Evolutionary conservation across 306 rosid genomes (phyloP).

Genomic region (Senna siamea): DNA sequence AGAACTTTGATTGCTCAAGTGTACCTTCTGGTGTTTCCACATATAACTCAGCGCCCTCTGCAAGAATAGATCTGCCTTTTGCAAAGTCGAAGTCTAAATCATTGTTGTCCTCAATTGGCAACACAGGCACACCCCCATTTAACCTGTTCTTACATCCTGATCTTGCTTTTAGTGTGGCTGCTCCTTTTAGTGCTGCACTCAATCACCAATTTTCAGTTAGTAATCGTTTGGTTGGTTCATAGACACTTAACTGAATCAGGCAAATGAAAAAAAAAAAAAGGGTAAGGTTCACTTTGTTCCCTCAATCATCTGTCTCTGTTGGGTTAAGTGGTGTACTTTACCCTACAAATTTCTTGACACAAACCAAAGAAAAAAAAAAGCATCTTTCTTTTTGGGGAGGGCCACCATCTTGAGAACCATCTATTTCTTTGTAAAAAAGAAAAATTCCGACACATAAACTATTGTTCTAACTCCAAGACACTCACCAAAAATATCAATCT

Average conservation of each 20-base stretch:
- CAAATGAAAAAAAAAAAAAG: neutral
- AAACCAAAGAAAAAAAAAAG: neutral
- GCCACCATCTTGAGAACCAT: too few relatives aligned
- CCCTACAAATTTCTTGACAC: constrained; percentile 5
- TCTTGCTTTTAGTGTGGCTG: constrained; percentile 82
- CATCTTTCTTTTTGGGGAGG: constrained; percentile 6
- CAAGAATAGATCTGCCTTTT: constrained; percentile 63
- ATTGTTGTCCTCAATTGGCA: constrained; percentile 70
- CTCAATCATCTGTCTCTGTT: constrained; percentile 33
- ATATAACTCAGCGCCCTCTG: constrained; percentile 63
- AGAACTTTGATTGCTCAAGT: too few relatives aligned
- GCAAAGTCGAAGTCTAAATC: constrained; percentile 72
- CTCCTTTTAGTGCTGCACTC: constrained; percentile 83
- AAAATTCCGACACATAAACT: too few relatives aligned
- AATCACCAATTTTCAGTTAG: constrained; percentile 10
- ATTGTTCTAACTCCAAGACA: too few relatives aligned
- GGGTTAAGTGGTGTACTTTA: constrained; percentile 27
- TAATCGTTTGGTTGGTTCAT: neutral
- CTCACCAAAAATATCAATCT: too few relatives aligned
- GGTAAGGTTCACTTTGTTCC: constrained; percentile 16
- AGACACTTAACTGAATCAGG: neutral
- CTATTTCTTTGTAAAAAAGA: too few relatives aligned
- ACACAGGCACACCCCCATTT: constrained; percentile 64
- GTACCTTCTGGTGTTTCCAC: constrained; percentile 88
- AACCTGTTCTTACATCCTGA: constrained; percentile 69